Percentiles rank a stretch among this genome's conserved stretches.
Evolutionary conservation across 2,329 filamentous ascomycete genomes (phyloP).

Genomic region (Pseudocercospora cruenta): DNA sequence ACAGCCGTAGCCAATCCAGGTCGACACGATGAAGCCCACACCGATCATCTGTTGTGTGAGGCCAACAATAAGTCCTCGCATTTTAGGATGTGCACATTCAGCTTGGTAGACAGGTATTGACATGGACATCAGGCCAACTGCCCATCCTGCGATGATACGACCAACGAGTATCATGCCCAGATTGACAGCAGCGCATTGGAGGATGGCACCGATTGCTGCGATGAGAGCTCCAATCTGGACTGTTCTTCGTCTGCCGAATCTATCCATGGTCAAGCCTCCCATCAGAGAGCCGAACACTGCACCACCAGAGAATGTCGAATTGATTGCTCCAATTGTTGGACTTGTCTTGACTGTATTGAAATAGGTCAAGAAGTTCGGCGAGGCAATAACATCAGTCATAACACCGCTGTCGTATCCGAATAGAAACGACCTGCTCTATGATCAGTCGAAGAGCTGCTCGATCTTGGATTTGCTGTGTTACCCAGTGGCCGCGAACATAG

Average conservation of each 20-base stretch:
- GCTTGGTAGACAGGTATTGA: conserved; percentile 67
- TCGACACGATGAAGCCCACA: conserved; percentile 60
- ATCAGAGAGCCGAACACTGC: conserved; percentile 59
- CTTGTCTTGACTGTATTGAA: conserved; percentile 58
- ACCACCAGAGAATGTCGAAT: conserved; percentile 65
- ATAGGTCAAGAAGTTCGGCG: conserved; percentile 59
- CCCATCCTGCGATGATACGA: conserved; percentile 63
- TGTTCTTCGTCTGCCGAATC: conserved; percentile 62
- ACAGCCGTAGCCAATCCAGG: conserved; percentile 56
- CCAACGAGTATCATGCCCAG: conserved; percentile 62
- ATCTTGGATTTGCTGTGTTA: conserved; percentile 12
- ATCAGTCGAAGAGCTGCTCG: conserved; percentile 14
- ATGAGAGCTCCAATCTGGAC: conserved; percentile 64
- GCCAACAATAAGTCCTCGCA: conserved; percentile 61
- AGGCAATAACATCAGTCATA: conserved; percentile 59
- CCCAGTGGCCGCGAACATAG: conserved; percentile 36
- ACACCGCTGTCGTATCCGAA: conserved; percentile 51
- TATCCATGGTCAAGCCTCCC: conserved; percentile 62
- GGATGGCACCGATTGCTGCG: conserved; percentile 60
- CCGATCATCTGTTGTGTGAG: conserved; percentile 62
- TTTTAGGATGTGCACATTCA: conserved; percentile 62
- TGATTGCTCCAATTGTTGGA: conserved; percentile 64
- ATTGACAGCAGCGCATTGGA: conserved; percentile 62
- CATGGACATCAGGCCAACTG: conserved; percentile 62
- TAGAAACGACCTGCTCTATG: conserved; percentile 40